A percentile compares a stretch with the other conserved stretches of the same genome.
Conservation (phyloP, 805 yeast species). For the Yamadazyma paraphyllophila region DNA sequence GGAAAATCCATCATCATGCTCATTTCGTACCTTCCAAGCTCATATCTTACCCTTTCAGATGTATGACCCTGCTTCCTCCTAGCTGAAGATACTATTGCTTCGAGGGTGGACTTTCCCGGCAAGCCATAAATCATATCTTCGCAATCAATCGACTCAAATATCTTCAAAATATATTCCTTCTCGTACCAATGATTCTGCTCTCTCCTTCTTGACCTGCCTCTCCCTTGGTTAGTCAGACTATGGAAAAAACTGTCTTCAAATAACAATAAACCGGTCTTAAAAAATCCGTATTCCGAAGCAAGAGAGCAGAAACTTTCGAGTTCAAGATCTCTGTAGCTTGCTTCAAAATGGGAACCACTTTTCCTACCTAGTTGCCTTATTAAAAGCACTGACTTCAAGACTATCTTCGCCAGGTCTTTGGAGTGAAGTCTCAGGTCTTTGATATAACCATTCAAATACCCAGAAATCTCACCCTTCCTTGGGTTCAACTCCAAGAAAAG, state of each 20-base stretch:
- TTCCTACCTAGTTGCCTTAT: conserved; percentile 38
- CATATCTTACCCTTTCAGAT: conserved; percentile 47
- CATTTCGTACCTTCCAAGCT: conserved; percentile 57
- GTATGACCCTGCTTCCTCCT: conserved; percentile 21
- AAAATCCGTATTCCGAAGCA: conserved; percentile 30
- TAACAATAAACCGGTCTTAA: conserved; percentile 46
- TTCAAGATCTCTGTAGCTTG: conserved; percentile 30
- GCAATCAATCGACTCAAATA: conserved; percentile 58
- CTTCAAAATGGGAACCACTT: conserved; percentile 22
- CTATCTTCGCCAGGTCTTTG: conserved; percentile 15
- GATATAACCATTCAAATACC: background rate
- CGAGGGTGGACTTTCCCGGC: conserved; percentile 55
- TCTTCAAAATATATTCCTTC: conserved; percentile 19
- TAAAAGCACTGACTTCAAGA: conserved; percentile 14
- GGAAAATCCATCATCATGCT: conserved; percentile 17
- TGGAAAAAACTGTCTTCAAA: conserved; percentile 40
- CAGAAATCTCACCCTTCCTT: background rate
- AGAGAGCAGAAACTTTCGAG: conserved; percentile 23
- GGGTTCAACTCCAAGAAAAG: conserved; percentile 1
- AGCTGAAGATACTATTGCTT: conserved; percentile 47
- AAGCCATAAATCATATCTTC: conserved; percentile 64
- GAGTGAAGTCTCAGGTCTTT: background rate
- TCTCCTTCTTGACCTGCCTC: background rate
- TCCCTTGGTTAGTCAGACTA: background rate
- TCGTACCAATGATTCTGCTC: conserved; percentile 14